Evolutionary conservation across 306 rosid species (phyloP).

Genomic region (Cicer chorassanicum): DNA sequence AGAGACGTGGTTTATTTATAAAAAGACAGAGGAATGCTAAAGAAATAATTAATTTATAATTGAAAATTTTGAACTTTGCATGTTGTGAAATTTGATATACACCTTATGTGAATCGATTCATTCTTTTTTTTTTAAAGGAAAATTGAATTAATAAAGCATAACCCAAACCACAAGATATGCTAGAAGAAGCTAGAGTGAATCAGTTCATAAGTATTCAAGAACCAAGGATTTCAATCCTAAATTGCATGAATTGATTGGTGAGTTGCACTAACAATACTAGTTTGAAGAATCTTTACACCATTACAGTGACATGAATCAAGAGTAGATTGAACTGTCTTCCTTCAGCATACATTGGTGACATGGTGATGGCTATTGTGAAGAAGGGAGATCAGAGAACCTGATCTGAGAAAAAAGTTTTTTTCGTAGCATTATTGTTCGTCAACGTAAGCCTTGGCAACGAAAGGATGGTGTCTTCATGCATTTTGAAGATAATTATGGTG

Average conservation of each 20-base stretch:
- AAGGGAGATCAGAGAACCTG: conserved; percentile 90
- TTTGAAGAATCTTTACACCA: conserved; percentile 84
- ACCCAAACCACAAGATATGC: too few species aligned
- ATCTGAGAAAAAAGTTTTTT: conserved; percentile 85
- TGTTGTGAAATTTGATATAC: too few species aligned
- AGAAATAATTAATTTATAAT: too few species aligned
- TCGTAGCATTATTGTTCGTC: conserved; percentile 88
- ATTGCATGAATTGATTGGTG: conserved; percentile 33
- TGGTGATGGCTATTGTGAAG: conserved; percentile 98
- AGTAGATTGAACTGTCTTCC: conserved; percentile 84
- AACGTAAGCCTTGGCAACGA: conserved; percentile 89
- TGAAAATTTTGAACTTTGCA: too few species aligned
- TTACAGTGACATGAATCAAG: conserved; percentile 88
- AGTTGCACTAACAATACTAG: conserved; percentile 93
- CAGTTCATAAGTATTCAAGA: too few species aligned
- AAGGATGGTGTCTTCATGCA: conserved; percentile 97
- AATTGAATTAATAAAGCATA: too few species aligned
- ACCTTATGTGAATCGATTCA: too few species aligned
- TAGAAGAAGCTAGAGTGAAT: too few species aligned
- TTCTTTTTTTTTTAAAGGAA: too few species aligned
- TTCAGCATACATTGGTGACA: conserved; percentile 90
- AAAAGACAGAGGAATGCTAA: too few species aligned
- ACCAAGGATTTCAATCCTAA: too few species aligned
- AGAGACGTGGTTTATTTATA: too few species aligned
- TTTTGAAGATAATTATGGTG: conserved; percentile 93